Evolutionary conservation across 495 filamentous ascomycete genomes (phyloP).

Genomic region (Parathielavia appendiculata): DNA sequence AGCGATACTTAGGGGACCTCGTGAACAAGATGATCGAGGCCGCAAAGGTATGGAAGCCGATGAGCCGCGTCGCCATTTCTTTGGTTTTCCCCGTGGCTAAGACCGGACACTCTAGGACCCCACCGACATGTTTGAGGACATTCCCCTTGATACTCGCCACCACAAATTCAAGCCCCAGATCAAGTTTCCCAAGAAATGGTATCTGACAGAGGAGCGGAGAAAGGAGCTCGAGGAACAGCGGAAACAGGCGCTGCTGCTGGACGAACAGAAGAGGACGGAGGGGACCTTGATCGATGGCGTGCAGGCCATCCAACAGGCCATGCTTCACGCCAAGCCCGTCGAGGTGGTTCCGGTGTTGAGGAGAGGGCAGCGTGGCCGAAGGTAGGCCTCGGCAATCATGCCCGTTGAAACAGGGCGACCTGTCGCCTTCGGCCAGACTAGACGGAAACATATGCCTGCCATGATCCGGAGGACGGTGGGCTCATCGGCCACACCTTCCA

Average conservation of each 20-base stretch:
- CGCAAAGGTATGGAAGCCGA: slow-evolving; percentile 55
- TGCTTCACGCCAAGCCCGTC: slow-evolving; percentile 18
- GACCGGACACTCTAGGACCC: slow-evolving; percentile 44
- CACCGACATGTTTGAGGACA: slow-evolving; percentile 76
- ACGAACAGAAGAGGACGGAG: slow-evolving; percentile 41
- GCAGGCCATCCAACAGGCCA: slow-evolving; percentile 43
- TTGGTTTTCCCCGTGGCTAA: not conserved
- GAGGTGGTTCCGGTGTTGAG: slow-evolving; percentile 9
- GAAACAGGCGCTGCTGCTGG: slow-evolving; percentile 42
- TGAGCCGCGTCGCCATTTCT: not conserved
- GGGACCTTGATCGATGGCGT: slow-evolving; percentile 54
- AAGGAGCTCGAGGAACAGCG: slow-evolving; percentile 57
- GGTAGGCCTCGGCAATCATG: not conserved
- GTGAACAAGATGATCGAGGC: slow-evolving; percentile 67
- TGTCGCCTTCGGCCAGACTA: too few species aligned
- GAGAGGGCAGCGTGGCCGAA: slow-evolving; percentile 5
- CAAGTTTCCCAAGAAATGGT: slow-evolving; percentile 78
- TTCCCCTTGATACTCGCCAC: slow-evolving; percentile 87
- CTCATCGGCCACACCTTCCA: too few species aligned
- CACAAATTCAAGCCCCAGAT: slow-evolving; percentile 64
- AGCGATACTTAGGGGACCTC: slow-evolving; percentile 79
- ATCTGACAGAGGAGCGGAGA: slow-evolving; percentile 63
- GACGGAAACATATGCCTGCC: too few species aligned
- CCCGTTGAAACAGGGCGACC: too few species aligned
- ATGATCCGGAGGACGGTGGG: too few species aligned